phyloP scores from a whole-genome alignment of 768 basidiomycete genomes.

The Tylopilus subfusipes region DNA sequence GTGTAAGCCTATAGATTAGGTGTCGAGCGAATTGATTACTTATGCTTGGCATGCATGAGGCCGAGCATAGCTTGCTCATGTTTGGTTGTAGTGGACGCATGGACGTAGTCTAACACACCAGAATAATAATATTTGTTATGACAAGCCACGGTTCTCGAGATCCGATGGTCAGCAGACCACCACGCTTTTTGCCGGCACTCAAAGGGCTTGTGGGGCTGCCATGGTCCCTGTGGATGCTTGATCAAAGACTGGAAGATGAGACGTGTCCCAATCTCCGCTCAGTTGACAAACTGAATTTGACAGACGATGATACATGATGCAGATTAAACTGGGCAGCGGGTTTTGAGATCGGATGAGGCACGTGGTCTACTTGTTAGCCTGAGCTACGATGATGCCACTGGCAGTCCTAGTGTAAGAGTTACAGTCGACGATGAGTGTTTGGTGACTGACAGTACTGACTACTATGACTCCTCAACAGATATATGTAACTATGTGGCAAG shows the following conservation, averaged over 20 bases:
- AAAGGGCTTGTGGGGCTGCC: not conserved
- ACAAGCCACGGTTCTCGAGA: not conserved
- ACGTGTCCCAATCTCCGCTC: not conserved
- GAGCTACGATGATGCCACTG: not conserved
- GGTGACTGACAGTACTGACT: no score
- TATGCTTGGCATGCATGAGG: no score
- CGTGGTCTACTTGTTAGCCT: no score
- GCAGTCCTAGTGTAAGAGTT: not conserved
- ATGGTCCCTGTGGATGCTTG: not conserved
- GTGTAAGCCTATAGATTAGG: no score
- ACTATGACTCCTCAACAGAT: not conserved
- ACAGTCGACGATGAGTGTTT: no score
- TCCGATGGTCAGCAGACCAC: slow-evolving; percentile 2
- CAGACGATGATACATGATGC: not conserved
- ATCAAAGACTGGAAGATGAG: not conserved
- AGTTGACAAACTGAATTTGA: not conserved
- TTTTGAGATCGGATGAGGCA: no score
- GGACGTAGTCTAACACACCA: no score
- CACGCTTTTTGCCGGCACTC: not conserved
- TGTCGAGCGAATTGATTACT: no score
- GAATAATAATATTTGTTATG: no score
- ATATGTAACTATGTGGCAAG: not conserved
- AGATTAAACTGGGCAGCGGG: no score
- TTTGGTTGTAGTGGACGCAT: no score
- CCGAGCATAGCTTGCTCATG: no score